phyloP scores from a whole-genome alignment of 73 alveolate genomes.

The Symbiodinium natans region DNA sequence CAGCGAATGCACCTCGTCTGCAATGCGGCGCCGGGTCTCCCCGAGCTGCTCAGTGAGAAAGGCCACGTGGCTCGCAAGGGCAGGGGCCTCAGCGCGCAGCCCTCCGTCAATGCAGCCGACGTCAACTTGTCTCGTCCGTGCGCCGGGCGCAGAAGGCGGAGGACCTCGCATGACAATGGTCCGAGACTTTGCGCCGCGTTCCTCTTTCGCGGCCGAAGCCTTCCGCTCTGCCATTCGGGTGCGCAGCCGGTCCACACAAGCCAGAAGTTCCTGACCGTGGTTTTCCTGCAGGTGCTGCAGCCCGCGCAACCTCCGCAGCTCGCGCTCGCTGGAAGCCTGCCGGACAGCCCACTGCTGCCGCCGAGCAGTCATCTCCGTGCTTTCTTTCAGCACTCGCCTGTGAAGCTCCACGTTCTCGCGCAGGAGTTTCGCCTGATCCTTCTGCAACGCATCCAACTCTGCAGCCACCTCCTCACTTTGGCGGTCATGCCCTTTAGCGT shows the following conservation, averaged over 20 bases:
- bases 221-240: not conserved
- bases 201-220: not conserved
- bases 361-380: not conserved
- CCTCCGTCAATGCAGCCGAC: slow-evolving; percentile 6
- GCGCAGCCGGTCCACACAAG: not conserved
- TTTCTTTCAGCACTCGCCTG: not conserved
- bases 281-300: not conserved
- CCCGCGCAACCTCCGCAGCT: not conserved
- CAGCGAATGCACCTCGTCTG: not conserved
- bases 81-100: not conserved
- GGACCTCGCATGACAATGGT: not conserved
- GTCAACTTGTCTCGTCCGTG: not conserved
- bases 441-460: not conserved
- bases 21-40: not conserved
- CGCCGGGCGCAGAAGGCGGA: not conserved
- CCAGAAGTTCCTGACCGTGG: not conserved
- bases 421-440: not conserved
- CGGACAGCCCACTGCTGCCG: slow-evolving; percentile 1
- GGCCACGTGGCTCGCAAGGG: not conserved
- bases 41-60: not conserved
- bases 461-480: not conserved
- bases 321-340: not conserved
- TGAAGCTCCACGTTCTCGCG: not conserved
- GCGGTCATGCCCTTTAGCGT: not conserved
- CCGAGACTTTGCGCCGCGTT: not conserved